Base-by-base conservation (phyloP, 2,329 filamentous ascomycete species). In the Simplicillium aogashimaense region DNA sequence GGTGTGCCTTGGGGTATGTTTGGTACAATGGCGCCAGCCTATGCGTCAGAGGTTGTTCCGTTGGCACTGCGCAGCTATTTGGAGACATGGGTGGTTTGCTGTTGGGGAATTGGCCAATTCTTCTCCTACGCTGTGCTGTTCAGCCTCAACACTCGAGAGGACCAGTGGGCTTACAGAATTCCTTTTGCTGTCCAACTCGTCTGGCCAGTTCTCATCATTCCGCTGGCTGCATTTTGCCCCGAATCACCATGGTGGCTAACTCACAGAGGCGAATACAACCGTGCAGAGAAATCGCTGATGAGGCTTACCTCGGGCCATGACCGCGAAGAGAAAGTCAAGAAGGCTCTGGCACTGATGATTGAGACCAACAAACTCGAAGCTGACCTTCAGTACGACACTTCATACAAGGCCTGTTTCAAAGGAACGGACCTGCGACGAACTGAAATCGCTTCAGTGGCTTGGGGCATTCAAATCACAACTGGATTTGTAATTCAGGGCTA, bases 321-420 rank as follows among this genome's bases (percentile, higher is more conserved):
- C 2, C 20, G 30, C 7, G 33, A 33, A 8, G 11, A 35, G n/a
- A 16, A 35, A 16, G 12, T 35, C 5, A 13, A 35, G n/a, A 49
- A 54, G 36, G 45, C 47, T 1, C 36, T 53, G 5, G 49, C 52
- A 7, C 50, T 52, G 52, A 52, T 54, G 47, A 39, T 49, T 15
- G 48, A 52, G 30, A 54, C 52, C 4, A 63, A 66, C 39, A 59
- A 60, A 50, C 49, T 65, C 12, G 66, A 72, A 47, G 53, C 58
- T 25, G 51, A 55, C 13, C 51, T 59, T 29, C 57, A 58, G 1
- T 47, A 48, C 3, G 67, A 65, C 3, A 60, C 62, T 1, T 58
- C 52, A 1, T 74, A 73, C 47, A 38, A 50, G 18, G 66, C 72
- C 51, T 71, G 67, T 47, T 72, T 74, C 52, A 60, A 59, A 28